phyloP scores from a whole-genome alignment of 331 rosid genomes.

The Quercus tomentella region DNA sequence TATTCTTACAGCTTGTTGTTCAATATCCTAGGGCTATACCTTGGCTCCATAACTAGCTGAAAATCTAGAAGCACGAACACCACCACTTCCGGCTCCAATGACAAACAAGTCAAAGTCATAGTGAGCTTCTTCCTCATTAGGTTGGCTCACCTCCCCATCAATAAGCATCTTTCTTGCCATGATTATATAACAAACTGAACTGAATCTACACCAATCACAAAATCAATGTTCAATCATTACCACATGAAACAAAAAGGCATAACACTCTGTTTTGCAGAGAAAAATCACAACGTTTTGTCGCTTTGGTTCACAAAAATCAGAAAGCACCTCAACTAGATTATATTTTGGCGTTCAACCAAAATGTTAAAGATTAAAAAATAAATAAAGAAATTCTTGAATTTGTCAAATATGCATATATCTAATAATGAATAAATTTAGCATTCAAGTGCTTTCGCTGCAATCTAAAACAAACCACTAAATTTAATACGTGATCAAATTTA shows the following conservation, averaged over 20 bases:
- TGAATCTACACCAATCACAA: neutral
- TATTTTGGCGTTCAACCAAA: neutral
- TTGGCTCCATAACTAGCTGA: conserved; percentile 83
- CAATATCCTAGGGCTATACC: conserved; percentile 28
- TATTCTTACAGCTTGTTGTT: neutral
- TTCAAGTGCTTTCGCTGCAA: neutral
- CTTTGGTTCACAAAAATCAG: neutral
- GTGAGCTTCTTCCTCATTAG: conserved; percentile 34
- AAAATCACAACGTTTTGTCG: neutral
- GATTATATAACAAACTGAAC: conserved; percentile 3
- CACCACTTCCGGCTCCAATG: conserved; percentile 98
- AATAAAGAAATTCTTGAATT: neutral
- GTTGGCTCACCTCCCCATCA: conserved; percentile 50
- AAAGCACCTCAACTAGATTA: neutral
- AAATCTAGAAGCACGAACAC: conserved; percentile 93
- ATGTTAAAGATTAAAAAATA: neutral
- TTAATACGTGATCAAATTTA: neutral
- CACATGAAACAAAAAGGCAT: neutral
- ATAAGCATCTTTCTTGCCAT: conserved; percentile 82
- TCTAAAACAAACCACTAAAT: neutral
- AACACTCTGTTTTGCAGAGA: conserved; percentile 2
- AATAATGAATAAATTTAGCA: neutral
- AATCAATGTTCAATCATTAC: neutral
- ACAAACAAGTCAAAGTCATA: conserved; percentile 85
- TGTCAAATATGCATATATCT: neutral